phyloP scores from a whole-genome alignment of 768 basidiomycete species.

The Crassisporium funariophilum region DNA sequence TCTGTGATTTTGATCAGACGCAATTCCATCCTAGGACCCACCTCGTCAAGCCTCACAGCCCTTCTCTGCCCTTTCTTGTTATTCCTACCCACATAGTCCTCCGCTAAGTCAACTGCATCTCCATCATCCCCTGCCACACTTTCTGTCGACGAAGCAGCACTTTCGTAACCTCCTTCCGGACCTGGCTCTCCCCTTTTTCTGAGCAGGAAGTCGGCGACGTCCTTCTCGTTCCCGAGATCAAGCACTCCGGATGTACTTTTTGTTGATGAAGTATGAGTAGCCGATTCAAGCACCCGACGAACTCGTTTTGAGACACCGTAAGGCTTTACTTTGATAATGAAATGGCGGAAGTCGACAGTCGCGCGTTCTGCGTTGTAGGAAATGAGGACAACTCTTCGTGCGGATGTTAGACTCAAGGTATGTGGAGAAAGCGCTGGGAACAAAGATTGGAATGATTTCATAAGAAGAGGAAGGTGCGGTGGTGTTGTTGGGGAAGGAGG shows the following conservation, averaged over 20 bases:
- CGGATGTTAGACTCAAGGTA: conserved; percentile 79
- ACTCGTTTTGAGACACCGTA: conserved; percentile 93
- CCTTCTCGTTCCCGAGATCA: conserved; percentile 87
- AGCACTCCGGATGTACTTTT: conserved; percentile 50
- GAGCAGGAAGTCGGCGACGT: conserved; percentile 94
- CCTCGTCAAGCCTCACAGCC: conserved; percentile 90
- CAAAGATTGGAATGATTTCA: conserved; percentile 95
- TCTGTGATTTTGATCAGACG: conserved; percentile 92
- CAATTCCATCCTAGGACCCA: conserved; percentile 95
- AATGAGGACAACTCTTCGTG: conserved; percentile 91
- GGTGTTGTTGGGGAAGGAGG: conserved; percentile 73
- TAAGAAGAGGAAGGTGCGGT: conserved; percentile 84
- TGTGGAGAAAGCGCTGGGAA: conserved; percentile 92
- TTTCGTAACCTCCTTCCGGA: conserved; percentile 75
- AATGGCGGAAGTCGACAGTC: conserved; percentile 93
- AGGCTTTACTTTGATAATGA: conserved; percentile 91
- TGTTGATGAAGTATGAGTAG: conserved; percentile 30
- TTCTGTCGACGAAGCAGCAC: conserved; percentile 76
- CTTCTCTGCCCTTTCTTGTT: conserved; percentile 90
- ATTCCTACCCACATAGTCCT: conserved; percentile 93
- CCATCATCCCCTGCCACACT: conserved; percentile 87
- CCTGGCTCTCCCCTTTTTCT: conserved; percentile 63
- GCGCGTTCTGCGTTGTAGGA: conserved; percentile 86
- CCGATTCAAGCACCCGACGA: conserved; percentile 78
- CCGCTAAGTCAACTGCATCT: conserved; percentile 81